Base-by-base conservation (phyloP, 2,329 filamentous ascomycete species). In the Chaetothyriales sp. region DNA sequence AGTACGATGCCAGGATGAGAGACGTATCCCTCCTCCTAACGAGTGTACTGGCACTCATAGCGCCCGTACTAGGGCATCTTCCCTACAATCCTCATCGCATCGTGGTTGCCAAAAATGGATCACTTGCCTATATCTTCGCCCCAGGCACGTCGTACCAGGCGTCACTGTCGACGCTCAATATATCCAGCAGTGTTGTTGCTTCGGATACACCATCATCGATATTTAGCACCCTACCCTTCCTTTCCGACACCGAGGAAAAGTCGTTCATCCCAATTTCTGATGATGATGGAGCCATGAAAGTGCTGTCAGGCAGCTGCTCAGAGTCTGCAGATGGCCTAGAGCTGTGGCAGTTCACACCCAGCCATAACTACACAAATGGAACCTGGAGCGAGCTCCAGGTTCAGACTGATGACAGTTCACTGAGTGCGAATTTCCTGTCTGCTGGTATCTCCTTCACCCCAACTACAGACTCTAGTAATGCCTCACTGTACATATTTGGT, bases 11-110 rank as follows among this genome's bases (percentile, higher is more conserved):
- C 19, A 46, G 44, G 44, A 20, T 28, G 44, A 46, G 44, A 20
- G 44, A 19, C 22, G 10, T 20, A n/a, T 10, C n/a, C 5, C 18
- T 28, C 8, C 44, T 46, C 10, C 44, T 20, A 46, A 10, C 44
- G 10, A 20, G 44, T n/a, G 51, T 57, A 8, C 47, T 52, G 51
- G 48, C 55, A 44, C 44, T 54, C 20, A 54, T 56, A 22, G 51
- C 57, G 54, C 57, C 53, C 18, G 55, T 53, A 25, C 54, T 61
- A 50, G 69, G 70, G 43, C 66, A 71, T 47, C 75, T 88, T 49
- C 88, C 87, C 22, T 94, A 94, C 70, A 81, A 82, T 51, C 85
- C 87, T 2, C 88, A 88, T 0, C 80, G 78, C 28, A 76, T 94
- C 43, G 49, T 76, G 90, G 53, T 74, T 81, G 46, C 67, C 69